A percentile compares a stretch with the other conserved stretches of the same genome.
These are phyloP conservation scores for Cordia subcordata DNA, from an alignment of 257 asterid species.

Conservation along the genomic window DNA sequence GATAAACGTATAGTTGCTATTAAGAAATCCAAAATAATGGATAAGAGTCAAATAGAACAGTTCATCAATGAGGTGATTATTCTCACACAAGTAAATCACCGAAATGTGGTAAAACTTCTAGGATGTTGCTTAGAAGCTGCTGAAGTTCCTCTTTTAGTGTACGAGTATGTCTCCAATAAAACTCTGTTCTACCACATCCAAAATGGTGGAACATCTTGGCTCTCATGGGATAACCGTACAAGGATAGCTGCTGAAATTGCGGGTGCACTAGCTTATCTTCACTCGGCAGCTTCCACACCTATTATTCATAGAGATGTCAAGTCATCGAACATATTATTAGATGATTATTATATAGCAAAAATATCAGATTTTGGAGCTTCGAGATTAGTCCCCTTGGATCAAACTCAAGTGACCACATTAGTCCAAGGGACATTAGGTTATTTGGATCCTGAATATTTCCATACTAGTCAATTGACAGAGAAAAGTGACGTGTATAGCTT, in stretches of 20 bases:
- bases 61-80: constrained; percentile 72
- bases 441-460: constrained; percentile 71
- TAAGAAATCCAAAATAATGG: constrained; percentile 56
- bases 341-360: constrained; percentile 47
- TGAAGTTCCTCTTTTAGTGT: constrained; percentile 63
- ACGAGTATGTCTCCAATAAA: constrained; percentile 58
- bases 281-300: constrained; percentile 59
- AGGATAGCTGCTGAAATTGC: constrained; percentile 67
- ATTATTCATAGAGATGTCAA: constrained; percentile 74
- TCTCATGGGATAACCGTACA: constrained; percentile 57
- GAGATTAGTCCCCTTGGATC: constrained; percentile 53
- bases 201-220: constrained; percentile 31
- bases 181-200: constrained; percentile 58
- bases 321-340: constrained; percentile 62
- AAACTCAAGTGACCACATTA: constrained; percentile 56
- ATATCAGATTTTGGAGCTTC: constrained; percentile 85
- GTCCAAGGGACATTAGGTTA: constrained; percentile 80
- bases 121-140: constrained; percentile 79
- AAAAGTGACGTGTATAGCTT: constrained; percentile 78
- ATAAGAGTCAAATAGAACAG: constrained; percentile 53
- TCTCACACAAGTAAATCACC: constrained; percentile 68
- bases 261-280: constrained; percentile 64
- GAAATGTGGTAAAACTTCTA: constrained; percentile 64
- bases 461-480: constrained; percentile 59
- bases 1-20: constrained; percentile 56